A percentile compares a stretch with the other conserved stretches of the same genome.
Conservation (phyloP, 2,329 filamentous ascomycete species). For the Trichophyton rubrum region DNA sequence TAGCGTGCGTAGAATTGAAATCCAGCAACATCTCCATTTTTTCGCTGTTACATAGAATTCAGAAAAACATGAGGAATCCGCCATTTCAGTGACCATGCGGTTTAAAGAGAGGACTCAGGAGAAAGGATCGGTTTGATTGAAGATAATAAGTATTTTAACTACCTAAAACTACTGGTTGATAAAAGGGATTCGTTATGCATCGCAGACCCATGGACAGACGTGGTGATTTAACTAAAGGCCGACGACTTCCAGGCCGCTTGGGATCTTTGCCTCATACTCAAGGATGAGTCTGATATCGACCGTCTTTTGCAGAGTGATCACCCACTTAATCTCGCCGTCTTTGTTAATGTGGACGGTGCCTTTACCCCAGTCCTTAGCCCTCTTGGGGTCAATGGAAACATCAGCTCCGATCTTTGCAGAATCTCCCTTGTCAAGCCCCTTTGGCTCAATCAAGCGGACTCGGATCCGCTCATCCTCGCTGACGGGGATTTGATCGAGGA, state of each 20-base stretch:
- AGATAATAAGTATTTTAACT: neutral
- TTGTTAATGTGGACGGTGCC: conserved; percentile 44
- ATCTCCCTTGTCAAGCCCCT: conserved; percentile 19
- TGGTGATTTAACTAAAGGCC: neutral
- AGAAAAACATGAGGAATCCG: neutral
- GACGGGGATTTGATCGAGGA: conserved; percentile 25
- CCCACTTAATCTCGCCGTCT: conserved; percentile 47
- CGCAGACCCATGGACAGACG: neutral
- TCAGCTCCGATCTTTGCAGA: conserved; percentile 9
- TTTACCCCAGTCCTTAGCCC: conserved; percentile 37
- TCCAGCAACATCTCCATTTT: conserved; percentile 12
- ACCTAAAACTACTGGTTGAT: neutral
- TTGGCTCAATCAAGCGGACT: conserved; percentile 20
- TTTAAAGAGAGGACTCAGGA: neutral
- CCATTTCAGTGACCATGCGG: no score
- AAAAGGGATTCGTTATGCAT: neutral
- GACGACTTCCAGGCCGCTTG: conserved; percentile 22
- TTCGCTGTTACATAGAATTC: neutral
- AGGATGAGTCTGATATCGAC: conserved; percentile 45
- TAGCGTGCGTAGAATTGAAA: conserved; percentile 8
- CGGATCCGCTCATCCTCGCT: conserved; percentile 23
- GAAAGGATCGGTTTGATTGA: no score
- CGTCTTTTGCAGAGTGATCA: conserved; percentile 46
- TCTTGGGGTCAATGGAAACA: conserved; percentile 7
- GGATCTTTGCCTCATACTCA: conserved; percentile 50